Percentiles rank a stretch among this genome's conserved stretches.
Conservation (phyloP, 2,329 filamentous ascomycete genomes). For the Metarhizium robertsii region DNA sequence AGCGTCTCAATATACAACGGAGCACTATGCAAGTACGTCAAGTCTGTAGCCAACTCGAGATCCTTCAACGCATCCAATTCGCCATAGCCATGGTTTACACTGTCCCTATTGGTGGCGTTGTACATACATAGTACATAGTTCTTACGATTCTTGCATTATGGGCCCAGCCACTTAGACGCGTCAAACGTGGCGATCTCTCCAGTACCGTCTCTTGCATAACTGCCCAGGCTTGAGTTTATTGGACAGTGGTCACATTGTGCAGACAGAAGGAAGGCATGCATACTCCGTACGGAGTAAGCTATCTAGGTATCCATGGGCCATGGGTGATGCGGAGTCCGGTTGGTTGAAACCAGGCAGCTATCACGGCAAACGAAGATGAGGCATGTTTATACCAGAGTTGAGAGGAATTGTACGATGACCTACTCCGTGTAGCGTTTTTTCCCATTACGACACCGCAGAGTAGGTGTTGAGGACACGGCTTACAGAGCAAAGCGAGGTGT, state of each 20-base stretch:
- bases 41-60: too few relatives aligned
- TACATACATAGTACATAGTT: conserved; percentile 2
- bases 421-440: too few relatives aligned
- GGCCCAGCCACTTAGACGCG: conserved; percentile 10
- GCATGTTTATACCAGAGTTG: not conserved
- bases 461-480: too few relatives aligned
- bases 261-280: conserved; percentile 1
- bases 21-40: too few relatives aligned
- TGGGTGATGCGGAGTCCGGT: not conserved
- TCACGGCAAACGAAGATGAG: not conserved
- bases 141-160: conserved; percentile 7
- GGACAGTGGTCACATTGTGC: conserved; percentile 4
- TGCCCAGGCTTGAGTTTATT: conserved; percentile 8
- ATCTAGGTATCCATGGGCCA: not conserved
- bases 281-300: too few relatives aligned
- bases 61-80: too few relatives aligned
- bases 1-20: too few relatives aligned
- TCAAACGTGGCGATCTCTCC: conserved; percentile 15
- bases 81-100: too few relatives aligned
- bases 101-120: not conserved
- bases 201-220: conserved; percentile 14
- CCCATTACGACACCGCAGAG: too few relatives aligned
- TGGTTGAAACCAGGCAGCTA: not conserved
- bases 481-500: too few relatives aligned
- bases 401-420: not conserved